A percentile compares a stretch with the other conserved stretches of the same genome.
Evolutionary conservation across 2,329 filamentous ascomycete species (phyloP).

Genomic region (Xylariaceae sp.): DNA sequence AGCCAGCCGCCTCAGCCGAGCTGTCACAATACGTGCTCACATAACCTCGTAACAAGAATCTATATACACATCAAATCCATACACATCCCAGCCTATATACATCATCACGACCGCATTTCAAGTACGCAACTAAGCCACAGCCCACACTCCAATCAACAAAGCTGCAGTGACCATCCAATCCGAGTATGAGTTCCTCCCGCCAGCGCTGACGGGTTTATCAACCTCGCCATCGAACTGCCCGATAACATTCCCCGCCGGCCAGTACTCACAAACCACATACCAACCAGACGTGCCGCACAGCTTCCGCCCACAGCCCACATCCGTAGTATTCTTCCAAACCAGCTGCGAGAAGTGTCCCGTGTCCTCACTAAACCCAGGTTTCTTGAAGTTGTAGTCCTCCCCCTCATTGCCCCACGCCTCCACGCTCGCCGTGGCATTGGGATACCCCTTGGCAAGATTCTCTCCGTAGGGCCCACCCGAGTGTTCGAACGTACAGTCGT

Average conservation of each 20-base stretch:
- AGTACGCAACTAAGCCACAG: background rate
- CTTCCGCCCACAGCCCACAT: slow-evolving; percentile 51
- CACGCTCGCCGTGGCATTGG: slow-evolving; percentile 55
- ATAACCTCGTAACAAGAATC: background rate
- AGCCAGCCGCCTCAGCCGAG: no score
- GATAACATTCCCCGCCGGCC: slow-evolving; percentile 60
- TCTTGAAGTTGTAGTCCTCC: slow-evolving; percentile 53
- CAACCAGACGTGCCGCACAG: slow-evolving; percentile 43
- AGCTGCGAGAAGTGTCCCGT: slow-evolving; percentile 73
- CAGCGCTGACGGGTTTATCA: slow-evolving; percentile 16
- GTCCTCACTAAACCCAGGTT: slow-evolving; percentile 51
- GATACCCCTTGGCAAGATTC: slow-evolving; percentile 67
- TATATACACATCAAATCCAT: background rate
- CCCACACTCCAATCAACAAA: background rate
- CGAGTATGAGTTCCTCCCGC: background rate
- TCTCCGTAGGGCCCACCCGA: slow-evolving; percentile 65
- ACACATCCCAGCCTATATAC: background rate
- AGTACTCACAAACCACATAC: slow-evolving; percentile 69
- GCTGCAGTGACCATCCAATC: slow-evolving; percentile 1
- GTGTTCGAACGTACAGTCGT: slow-evolving; percentile 35
- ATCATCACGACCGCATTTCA: background rate
- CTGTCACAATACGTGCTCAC: no score
- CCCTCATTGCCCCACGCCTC: slow-evolving; percentile 64
- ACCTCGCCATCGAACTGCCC: slow-evolving; percentile 49
- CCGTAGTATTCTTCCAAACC: slow-evolving; percentile 62